phyloP scores from a whole-genome alignment of 192 early-diverging fungal genomes.

The Backusella macrospora region DNA sequence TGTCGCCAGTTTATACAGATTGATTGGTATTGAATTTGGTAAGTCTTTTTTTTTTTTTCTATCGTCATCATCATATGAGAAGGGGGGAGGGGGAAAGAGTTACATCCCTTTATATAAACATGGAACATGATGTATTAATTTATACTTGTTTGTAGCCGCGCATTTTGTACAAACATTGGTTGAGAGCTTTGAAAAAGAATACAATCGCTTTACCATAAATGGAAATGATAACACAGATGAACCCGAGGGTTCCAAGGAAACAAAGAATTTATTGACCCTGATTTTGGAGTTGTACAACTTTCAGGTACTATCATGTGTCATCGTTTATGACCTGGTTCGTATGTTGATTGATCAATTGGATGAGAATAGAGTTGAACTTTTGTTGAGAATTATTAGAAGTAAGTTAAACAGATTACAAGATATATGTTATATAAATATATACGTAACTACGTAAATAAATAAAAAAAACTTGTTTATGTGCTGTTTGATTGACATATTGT shows the following conservation, averaged over 20 bases:
- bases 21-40: slow-evolving; percentile 87
- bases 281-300: slow-evolving; percentile 91
- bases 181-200: slow-evolving; percentile 68
- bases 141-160: slow-evolving; percentile 47
- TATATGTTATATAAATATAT: too few relatives aligned
- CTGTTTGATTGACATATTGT: neutral
- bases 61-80: too few relatives aligned
- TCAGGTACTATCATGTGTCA: slow-evolving; percentile 77
- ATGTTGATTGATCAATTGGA: slow-evolving; percentile 68
- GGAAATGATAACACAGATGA: slow-evolving; percentile 44
- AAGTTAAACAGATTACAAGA: slow-evolving; percentile 31
- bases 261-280: slow-evolving; percentile 80
- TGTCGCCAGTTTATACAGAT: slow-evolving; percentile 75
- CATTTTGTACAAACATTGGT: slow-evolving; percentile 76
- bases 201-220: slow-evolving; percentile 40
- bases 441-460: neutral
- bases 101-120: too few relatives aligned
- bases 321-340: slow-evolving; percentile 87
- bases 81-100: too few relatives aligned
- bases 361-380: slow-evolving; percentile 87
- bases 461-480: neutral
- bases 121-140: neutral
- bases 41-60: slow-evolving; percentile 26
- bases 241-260: slow-evolving; percentile 63
- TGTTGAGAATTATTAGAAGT: slow-evolving; percentile 80